Evolutionary conservation across 768 basidiomycete species (phyloP), one percentile per base, ranked within the genome.

Genomic region (Rhizopogon rudus): DNA sequence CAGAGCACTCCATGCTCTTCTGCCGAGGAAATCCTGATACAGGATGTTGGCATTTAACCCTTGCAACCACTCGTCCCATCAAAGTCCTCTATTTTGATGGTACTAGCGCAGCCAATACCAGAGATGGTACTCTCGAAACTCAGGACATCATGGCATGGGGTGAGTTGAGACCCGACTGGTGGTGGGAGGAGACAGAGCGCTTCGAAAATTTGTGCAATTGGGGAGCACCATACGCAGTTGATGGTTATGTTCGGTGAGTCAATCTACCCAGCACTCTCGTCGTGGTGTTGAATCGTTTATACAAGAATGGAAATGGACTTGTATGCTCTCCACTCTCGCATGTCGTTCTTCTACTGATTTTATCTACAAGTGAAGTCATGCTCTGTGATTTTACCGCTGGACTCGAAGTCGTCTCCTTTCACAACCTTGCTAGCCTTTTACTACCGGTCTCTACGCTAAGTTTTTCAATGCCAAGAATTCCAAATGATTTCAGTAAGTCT

Each of bases 91-190:
- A 72, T 56, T 74, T 74, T 40, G 66, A 61, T 56, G 61, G 72
- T 9, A 67, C 55, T 37, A 66, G 65, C 48, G 68, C 68, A 20
- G 64, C 62, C 1, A 73, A 73, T 46, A 61, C 71, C 59, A 12
- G 28, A 2, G 55, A 57, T 22, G 72, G 73, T 3, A 53, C 69
- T 2, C 52, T 73, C 59, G 75, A 75, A 40, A 71, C 66, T 10
- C 80, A 81, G 54, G 80, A 81, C 53, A 62, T 80, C 16, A n/a
- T 81, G 3, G 52, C 60, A 20, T 82, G 77, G 77, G 77, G 77
- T 1, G 45, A 60, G 41, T 33, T 67, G 2, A 31, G 49, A 16
- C 51, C 60, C 2, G 63, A 61, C 28, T 52, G 49, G 61, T 44
- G 64, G 6, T 46, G 17, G 1, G 51, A 64, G 1, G 80, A 82